Conservation (phyloP, 768 basidiomycete genomes). For the Candolleomyces aberdarensis region DNA sequence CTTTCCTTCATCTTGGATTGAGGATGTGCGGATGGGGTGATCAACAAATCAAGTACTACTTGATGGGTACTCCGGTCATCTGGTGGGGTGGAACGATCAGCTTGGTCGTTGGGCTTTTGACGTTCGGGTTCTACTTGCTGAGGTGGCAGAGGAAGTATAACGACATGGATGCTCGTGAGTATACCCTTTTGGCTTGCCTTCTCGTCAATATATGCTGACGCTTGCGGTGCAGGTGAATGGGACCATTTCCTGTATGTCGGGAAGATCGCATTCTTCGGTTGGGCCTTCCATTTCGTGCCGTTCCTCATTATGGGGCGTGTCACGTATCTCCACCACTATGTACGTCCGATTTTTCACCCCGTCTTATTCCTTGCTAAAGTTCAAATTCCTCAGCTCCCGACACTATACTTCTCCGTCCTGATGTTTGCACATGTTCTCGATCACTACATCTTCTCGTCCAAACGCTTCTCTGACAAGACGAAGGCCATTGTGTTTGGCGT, state of each 20-base stretch:
- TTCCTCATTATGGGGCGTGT: conserved; percentile 99
- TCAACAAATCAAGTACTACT: conserved; percentile 83
- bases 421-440: conserved; percentile 90
- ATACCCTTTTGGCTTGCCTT: not conserved
- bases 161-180: conserved; percentile 86
- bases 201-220: not conserved
- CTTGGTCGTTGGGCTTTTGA: conserved; percentile 50
- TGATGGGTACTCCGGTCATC: conserved; percentile 87
- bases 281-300: conserved; percentile 91
- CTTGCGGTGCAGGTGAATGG: conserved; percentile 66
- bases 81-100: conserved; percentile 84
- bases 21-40: conserved; percentile 99
- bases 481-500: conserved; percentile 74
- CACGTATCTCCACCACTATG: conserved; percentile 95
- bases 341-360: conserved; percentile 36
- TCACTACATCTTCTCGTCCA: conserved; percentile 86
- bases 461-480: conserved; percentile 54
- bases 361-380: conserved; percentile 7
- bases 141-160: conserved; percentile 85
- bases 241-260: conserved; percentile 91
- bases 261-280: conserved; percentile 89
- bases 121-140: conserved; percentile 68
- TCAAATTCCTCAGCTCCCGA: conserved; percentile 64
- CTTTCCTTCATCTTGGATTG: conserved; percentile 82
- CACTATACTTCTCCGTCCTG: conserved; percentile 93